Conservation (phyloP, 306 rosid species). For the Fragaria nilgerrensis region DNA sequence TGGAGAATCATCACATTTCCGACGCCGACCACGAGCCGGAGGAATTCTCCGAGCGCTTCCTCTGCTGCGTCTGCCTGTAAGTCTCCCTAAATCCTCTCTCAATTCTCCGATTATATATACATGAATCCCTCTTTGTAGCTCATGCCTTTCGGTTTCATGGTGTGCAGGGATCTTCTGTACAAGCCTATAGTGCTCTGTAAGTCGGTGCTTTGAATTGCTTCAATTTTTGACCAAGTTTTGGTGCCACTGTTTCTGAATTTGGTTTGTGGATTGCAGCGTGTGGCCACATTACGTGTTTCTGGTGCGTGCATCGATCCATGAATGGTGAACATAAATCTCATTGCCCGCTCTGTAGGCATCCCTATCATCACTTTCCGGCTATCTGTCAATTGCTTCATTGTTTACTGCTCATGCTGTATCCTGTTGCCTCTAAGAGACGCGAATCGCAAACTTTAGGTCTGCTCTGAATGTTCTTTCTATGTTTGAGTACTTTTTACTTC, state of each 20-base stretch:
- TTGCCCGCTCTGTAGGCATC: conserved; percentile 72
- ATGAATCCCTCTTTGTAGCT: background rate
- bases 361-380: conserved; percentile 67
- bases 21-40: conserved; percentile 32
- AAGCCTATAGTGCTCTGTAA: conserved; percentile 90
- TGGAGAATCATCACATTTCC: conserved; percentile 27
- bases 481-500: background rate
- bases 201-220: conserved; percentile 6
- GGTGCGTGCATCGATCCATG: conserved; percentile 86
- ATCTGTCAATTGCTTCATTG: conserved; percentile 73
- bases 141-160: background rate
- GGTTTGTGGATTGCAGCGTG: conserved; percentile 56
- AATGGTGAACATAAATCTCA: conserved; percentile 36
- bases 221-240: background rate
- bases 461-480: conserved; percentile 26
- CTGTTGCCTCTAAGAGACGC: conserved; percentile 55
- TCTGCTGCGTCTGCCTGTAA: conserved; percentile 75
- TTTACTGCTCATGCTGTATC: conserved; percentile 69
- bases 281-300: conserved; percentile 84
- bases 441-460: conserved; percentile 59
- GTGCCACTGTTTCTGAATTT: background rate
- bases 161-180: conserved; percentile 77
- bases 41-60: conserved; percentile 51
- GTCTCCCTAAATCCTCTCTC: conserved; percentile 15
- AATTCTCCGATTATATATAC: background rate